phyloP scores from a whole-genome alignment of 805 yeast species.

The Hanseniaspora opuntiae region DNA sequence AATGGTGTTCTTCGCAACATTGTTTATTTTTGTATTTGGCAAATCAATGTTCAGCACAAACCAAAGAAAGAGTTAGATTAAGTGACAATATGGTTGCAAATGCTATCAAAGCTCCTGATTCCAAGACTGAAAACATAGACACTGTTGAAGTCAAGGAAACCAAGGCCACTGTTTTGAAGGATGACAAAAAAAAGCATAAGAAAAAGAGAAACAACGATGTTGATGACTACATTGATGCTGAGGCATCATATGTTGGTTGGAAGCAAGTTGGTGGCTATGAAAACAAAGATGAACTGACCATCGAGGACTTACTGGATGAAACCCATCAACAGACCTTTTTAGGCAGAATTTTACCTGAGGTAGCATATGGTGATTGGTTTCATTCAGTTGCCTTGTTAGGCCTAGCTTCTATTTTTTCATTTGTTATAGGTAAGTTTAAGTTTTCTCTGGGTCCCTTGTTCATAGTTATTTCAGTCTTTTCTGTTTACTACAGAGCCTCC shows the following conservation, averaged over 20 bases:
- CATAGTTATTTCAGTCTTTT: constrained; percentile 46
- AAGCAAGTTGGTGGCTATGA: constrained; percentile 85
- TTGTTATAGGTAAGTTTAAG: constrained; percentile 63
- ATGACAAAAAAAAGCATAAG: not conserved
- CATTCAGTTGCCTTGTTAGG: constrained; percentile 68
- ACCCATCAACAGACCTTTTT: constrained; percentile 52
- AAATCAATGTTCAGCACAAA: too few relatives aligned
- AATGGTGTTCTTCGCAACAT: too few relatives aligned
- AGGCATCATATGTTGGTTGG: constrained; percentile 77
- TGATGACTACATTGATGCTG: constrained; percentile 7
- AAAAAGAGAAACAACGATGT: constrained; percentile 4
- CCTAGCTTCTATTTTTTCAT: constrained; percentile 52
- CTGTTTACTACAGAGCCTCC: constrained; percentile 69
- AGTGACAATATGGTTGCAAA: not conserved
- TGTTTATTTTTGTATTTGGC: too few relatives aligned
- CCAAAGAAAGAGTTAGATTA: not conserved
- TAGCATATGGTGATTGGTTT: constrained; percentile 88
- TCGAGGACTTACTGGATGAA: constrained; percentile 61
- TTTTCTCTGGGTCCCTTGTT: constrained; percentile 74
- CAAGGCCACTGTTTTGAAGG: constrained; percentile 7
- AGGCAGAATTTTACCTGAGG: constrained; percentile 63
- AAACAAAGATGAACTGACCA: constrained; percentile 46
- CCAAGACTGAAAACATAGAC: constrained; percentile 15
- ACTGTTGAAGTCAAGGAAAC: constrained; percentile 3
- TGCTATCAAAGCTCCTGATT: constrained; percentile 12